phyloP scores from a whole-genome alignment of 305 asterid genomes.

The Fraxinus sp. region DNA sequence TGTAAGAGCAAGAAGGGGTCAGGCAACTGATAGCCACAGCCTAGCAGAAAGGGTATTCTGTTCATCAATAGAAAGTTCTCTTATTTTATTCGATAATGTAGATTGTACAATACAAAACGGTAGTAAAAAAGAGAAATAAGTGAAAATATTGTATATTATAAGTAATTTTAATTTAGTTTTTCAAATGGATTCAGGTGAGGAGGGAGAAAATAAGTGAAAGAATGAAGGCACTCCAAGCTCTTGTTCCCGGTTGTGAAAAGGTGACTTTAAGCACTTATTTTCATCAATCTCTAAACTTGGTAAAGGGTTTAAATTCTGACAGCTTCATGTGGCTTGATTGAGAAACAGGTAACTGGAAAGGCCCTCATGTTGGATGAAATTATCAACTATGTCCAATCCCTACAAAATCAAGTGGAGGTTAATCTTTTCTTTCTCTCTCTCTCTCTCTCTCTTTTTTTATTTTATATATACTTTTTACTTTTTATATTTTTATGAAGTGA shows the following conservation, averaged over 20 bases:
- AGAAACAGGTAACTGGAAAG: slow-evolving; percentile 73
- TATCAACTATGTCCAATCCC: slow-evolving; percentile 79
- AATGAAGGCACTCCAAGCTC: slow-evolving; percentile 71
- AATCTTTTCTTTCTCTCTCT: neutral
- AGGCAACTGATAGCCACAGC: slow-evolving; percentile 88
- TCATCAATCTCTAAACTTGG: neutral
- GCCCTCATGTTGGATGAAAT: slow-evolving; percentile 94
- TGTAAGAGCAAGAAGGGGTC: slow-evolving; percentile 91
- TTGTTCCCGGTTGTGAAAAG: slow-evolving; percentile 95
- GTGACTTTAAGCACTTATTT: slow-evolving; percentile 23
- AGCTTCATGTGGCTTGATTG: slow-evolving; percentile 42
- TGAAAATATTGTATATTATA: neutral
- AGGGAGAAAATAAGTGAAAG: slow-evolving; percentile 84
- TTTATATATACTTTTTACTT: too few species aligned
- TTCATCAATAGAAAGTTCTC: too few species aligned
- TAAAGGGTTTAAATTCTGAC: slow-evolving; percentile 35
- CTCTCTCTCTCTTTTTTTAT: neutral
- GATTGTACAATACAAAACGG: neutral
- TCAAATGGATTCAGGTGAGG: slow-evolving; percentile 48
- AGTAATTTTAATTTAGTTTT: neutral
- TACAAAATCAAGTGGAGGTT: slow-evolving; percentile 89
- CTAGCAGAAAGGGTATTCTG: slow-evolving; percentile 50
- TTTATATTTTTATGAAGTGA: too few species aligned
- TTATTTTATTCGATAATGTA: too few species aligned
- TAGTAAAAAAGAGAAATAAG: neutral